A percentile compares a stretch with the other conserved stretches of the same genome.
These are phyloP conservation scores for Fusarium sp. DNA, from an alignment of 2,329 filamentous ascomycete genomes.

Conservation along the genomic window DNA sequence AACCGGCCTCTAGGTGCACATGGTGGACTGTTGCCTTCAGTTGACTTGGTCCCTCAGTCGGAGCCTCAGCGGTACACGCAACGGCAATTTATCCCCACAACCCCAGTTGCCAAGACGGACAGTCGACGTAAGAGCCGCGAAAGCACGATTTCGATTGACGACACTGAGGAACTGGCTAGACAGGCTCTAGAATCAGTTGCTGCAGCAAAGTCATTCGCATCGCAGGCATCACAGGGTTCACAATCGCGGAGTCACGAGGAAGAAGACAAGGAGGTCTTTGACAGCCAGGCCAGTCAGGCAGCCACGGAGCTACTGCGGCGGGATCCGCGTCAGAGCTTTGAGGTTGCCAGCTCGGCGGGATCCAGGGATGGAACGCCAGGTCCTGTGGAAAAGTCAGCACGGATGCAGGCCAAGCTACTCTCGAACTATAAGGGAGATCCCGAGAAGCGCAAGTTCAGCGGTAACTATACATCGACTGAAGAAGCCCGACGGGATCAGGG, in stretches of 20 bases:
- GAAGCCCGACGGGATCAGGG: constrained; percentile 49
- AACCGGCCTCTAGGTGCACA: constrained; percentile 60
- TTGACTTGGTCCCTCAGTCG: constrained; percentile 69
- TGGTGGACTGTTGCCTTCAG: constrained; percentile 68
- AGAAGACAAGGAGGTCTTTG: constrained; percentile 66
- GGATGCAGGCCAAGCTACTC: constrained; percentile 63
- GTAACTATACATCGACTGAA: constrained; percentile 43
- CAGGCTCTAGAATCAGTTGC: constrained; percentile 65
- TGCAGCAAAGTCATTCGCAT: constrained; percentile 51
- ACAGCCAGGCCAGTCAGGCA: constrained; percentile 81
- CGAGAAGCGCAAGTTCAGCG: constrained; percentile 65
- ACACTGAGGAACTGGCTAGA: constrained; percentile 67
- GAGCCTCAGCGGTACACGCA: constrained; percentile 62
- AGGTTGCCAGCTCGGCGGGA: constrained; percentile 56
- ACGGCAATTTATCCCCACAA: constrained; percentile 56
- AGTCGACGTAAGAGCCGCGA: constrained; percentile 78
- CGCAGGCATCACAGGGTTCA: constrained; percentile 41
- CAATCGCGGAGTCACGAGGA: constrained; percentile 40
- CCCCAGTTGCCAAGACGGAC: constrained; percentile 54
- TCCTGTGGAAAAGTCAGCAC: constrained; percentile 56
- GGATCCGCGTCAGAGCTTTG: constrained; percentile 64
- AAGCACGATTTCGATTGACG: constrained; percentile 82
- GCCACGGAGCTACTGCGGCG: constrained; percentile 80
- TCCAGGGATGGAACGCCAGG: constrained; percentile 58
- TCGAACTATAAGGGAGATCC: constrained; percentile 55